Percentiles rank a stretch among this genome's conserved stretches.
Evolutionary conservation across 164 flowering plant species (phyloP).

Genomic region (Houttuynia cordata): DNA sequence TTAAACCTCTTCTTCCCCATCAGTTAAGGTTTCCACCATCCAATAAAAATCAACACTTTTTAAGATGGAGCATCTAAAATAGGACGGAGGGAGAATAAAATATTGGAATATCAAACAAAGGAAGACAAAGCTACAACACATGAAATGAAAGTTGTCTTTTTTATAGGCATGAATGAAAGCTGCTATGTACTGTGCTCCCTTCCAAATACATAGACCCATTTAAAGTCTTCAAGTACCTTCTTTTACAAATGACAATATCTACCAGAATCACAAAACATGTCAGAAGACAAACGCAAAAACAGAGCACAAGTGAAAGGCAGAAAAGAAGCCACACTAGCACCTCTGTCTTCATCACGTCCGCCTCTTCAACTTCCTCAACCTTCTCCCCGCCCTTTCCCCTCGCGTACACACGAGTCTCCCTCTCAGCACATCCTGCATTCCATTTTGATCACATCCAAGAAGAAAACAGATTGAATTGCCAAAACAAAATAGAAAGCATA

Average conservation of each 20-base stretch:
- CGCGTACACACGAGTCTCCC: slow-evolving; percentile 23
- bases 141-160: no score
- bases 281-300: background rate
- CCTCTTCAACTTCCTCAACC: slow-evolving; percentile 9
- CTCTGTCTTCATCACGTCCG: slow-evolving; percentile 7
- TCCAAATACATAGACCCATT: background rate
- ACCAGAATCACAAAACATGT: no score
- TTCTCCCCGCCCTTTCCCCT: slow-evolving; percentile 40
- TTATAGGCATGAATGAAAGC: background rate
- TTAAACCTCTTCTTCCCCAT: no score
- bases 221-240: no score
- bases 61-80: no score
- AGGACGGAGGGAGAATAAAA: no score
- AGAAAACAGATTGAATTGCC: background rate
- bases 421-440: background rate
- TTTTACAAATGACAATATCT: no score
- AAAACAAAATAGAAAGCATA: background rate
- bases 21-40: no score
- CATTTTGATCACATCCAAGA: background rate
- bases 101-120: no score
- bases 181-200: background rate
- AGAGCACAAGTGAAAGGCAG: background rate
- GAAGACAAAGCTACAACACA: background rate
- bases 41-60: no score
- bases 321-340: slow-evolving; percentile 10